These are phyloP conservation scores for Phaeoacremonium minimum DNA, from an alignment of 2,329 filamentous ascomycete species.

Conservation along the genomic window DNA sequence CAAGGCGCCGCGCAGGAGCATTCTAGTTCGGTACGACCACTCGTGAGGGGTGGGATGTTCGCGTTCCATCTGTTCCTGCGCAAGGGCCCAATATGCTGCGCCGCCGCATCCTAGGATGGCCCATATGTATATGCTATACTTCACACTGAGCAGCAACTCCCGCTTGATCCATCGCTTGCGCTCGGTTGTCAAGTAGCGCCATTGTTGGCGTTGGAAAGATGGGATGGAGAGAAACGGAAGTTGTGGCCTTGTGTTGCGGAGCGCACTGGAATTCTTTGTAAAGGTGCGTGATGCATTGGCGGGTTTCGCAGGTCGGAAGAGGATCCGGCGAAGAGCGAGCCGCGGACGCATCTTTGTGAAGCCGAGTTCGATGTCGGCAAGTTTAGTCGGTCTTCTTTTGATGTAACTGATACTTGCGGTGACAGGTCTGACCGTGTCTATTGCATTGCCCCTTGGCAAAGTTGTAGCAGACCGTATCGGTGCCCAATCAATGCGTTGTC, in stretches of 20 bases:
- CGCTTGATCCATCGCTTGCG: conserved; percentile 65
- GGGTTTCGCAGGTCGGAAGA: conserved; percentile 13
- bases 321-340: conserved; percentile 27
- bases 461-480: too few relatives aligned
- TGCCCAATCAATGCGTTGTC: too few relatives aligned
- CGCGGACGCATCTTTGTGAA: conserved; percentile 30
- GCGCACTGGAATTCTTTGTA: conserved; percentile 49
- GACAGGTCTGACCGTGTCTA: neutral
- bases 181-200: conserved; percentile 76
- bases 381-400: neutral
- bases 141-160: conserved; percentile 65
- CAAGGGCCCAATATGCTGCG: conserved; percentile 59
- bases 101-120: conserved; percentile 55
- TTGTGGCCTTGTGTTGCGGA: conserved; percentile 34
- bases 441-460: too few relatives aligned
- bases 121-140: conserved; percentile 64
- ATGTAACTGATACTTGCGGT: neutral
- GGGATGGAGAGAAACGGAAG: conserved; percentile 48
- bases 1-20: conserved; percentile 61
- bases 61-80: conserved; percentile 72
- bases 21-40: conserved; percentile 70
- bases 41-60: conserved; percentile 77
- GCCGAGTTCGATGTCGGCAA: too few relatives aligned
- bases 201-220: conserved; percentile 38
- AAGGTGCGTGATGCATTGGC: conserved; percentile 36